Evolutionary conservation across 2,329 filamentous ascomycete species (phyloP), one percentile per base, ranked within the genome.

Genomic region (Polytolypa hystricis): DNA sequence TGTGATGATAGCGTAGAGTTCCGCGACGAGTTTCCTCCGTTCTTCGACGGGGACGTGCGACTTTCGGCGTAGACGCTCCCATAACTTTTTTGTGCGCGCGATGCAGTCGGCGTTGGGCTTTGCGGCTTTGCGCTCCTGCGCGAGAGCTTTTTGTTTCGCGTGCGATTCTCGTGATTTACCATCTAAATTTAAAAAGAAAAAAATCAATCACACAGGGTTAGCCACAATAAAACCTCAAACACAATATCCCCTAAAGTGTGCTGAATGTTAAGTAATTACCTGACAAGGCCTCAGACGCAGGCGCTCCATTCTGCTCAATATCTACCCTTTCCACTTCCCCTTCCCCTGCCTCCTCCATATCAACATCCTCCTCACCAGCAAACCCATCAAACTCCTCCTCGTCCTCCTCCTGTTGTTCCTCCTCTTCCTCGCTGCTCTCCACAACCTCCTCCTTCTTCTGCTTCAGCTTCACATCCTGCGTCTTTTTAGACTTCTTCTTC

Each of bases 51-150:
- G 82, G 1, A 98, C 85, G 52, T 95, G 85, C 2, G 87, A 94
- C 66, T 96, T 96, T 50, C 84, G 73, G 46, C 91, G 81, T 55
- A 98, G 65, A 43, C 83, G 77, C 67, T 98, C 91, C 93, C 91
- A 98, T 36, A 98, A 74, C 67, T 95, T 93, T 71, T 98, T 98
- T 37, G 84, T 83, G 43, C 86, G 79, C 44, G 80, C 75, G 46
- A 96, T 79, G 53, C 83, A 77, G 57, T 96, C 87, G 54, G 89
- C 86, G 48, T 96, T 79, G 16, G 91, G 91, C 65, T 95, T 96
- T 29, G 83, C 80, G 25, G 84, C 80, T 69, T 87, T 95, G 49
- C 93, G 84, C 57, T 96, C 89, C 53, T 79, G 81, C 16, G 78
- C 81, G 34, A 95, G 69, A 44, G 81, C 81, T 62, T 89, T 94